Base-by-base conservation (phyloP, 306 rosid species). In the Citrullus amarus region DNA sequence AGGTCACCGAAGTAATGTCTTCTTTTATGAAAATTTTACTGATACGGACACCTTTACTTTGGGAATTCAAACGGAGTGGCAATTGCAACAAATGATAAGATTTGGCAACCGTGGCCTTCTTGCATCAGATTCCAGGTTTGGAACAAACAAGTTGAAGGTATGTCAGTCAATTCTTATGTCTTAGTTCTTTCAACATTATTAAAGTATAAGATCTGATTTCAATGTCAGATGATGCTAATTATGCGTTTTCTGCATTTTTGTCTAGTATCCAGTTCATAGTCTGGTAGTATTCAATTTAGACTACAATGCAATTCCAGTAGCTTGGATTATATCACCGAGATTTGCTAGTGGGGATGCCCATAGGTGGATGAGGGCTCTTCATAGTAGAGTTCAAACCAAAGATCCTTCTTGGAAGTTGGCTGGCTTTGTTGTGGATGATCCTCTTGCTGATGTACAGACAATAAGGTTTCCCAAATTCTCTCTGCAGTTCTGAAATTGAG, bases 51-150 rank as follows among this genome's bases (percentile, higher is more conserved):
- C 97, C 76, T 89, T 90, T 79, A 84, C 87, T 48, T 69, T 94
- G 84, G 97, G 98, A 62, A 92, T 94, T 87, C 98, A 94, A 85
- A 92, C 97, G 41, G 97, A 92, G 81, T 92, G 97, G 98, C 97
- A 92, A 61, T 88, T 94, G 87, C 98, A 92, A 63, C 98, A 92
- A 81, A 88, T 92, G 98, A 94, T 92, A 82, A 86, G 80, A 61
- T 94, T 92, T 87, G 98, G 98, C 20, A 94, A 92, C 77, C 80
- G 85, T 58, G 84, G 89, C 83, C 90, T 94, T 66, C 82, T 94
- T 78, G 91, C 91, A 46, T 89, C 97, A n/a, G 98, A 90, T 86
- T 94, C 98, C 53, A 92, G 91, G 88, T 87, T 92, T 63, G 93
- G 97, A 84, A 85, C 96, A 70, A 87, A 92, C 84, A 94, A 92